A percentile compares a stretch with the other conserved stretches of the same genome.
phyloP scores from a whole-genome alignment of 768 basidiomycete species.

The Auricularia sp. region DNA sequence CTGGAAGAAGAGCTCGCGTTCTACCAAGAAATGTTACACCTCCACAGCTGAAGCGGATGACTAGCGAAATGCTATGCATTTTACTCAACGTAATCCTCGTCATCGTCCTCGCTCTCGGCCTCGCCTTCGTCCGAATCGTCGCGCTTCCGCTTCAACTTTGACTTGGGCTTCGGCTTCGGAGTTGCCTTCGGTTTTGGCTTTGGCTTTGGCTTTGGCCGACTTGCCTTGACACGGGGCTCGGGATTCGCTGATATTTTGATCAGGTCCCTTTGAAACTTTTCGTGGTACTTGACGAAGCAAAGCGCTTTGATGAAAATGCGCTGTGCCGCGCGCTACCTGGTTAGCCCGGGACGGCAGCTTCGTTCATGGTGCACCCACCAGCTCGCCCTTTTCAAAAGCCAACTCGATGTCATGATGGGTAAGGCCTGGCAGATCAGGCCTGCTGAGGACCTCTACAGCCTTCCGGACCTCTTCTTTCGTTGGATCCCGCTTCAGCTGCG shows the following conservation, averaged over 20 bases:
- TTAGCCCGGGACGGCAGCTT: not conserved
- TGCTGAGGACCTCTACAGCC: not conserved
- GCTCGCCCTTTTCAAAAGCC: not conserved
- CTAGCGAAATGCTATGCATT: not conserved
- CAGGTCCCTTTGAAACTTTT: not conserved
- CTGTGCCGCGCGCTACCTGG: not conserved
- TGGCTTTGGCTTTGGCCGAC: not conserved
- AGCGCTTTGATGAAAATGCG: not conserved
- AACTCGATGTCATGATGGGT: not conserved
- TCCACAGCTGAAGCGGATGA: not conserved
- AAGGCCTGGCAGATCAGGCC: not conserved
- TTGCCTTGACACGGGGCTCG: not conserved
- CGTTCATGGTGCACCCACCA: not conserved
- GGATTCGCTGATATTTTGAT: not conserved
- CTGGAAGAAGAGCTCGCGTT: constrained; percentile 44
- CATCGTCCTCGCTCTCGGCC: not conserved
- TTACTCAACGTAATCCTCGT: not conserved
- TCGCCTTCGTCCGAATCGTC: not conserved
- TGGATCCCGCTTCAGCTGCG: not conserved
- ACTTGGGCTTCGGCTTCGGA: not conserved
- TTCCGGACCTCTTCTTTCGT: not conserved
- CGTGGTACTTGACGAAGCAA: not conserved
- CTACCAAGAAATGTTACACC: constrained; percentile 27
- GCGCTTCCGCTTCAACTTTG: not conserved
- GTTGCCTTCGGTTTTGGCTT: not conserved